Percentiles rank a stretch among this genome's conserved stretches.
These are phyloP conservation scores for Boletus mariae DNA, from an alignment of 1,284 basidiomycete genomes.

Conservation along the genomic window DNA sequence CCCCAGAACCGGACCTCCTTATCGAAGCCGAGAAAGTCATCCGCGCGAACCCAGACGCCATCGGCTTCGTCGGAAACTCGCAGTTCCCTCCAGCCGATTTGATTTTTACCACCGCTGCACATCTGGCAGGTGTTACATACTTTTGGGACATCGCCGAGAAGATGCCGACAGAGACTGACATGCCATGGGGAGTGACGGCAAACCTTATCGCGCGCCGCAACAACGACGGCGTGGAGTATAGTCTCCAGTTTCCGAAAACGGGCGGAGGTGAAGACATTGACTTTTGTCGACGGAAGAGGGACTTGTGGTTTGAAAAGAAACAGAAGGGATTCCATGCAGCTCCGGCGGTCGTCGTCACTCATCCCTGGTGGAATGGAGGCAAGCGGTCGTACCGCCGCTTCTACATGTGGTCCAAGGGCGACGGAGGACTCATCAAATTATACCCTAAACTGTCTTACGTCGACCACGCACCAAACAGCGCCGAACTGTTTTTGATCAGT, in stretches of 20 bases:
- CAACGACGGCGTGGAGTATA: slow-evolving; percentile 44
- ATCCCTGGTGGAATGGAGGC: slow-evolving; percentile 58
- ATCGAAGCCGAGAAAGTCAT: slow-evolving; percentile 46
- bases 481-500: slow-evolving; percentile 41
- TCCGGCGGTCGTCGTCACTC: slow-evolving; percentile 45
- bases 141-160: slow-evolving; percentile 62
- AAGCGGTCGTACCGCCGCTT: slow-evolving; percentile 50
- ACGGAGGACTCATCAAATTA: slow-evolving; percentile 46
- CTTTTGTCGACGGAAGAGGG: slow-evolving; percentile 50
- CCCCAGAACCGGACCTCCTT: slow-evolving; percentile 43
- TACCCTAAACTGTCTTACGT: slow-evolving; percentile 47
- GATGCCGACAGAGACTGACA: slow-evolving; percentile 36
- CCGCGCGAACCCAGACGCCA: slow-evolving; percentile 43
- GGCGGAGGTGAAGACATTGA: slow-evolving; percentile 65
- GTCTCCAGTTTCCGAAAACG: slow-evolving; percentile 53
- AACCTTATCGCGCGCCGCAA: slow-evolving; percentile 50
- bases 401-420: slow-evolving; percentile 57
- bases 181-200: slow-evolving; percentile 65
- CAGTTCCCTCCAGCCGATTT: slow-evolving; percentile 46
- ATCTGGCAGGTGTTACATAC: slow-evolving; percentile 53
- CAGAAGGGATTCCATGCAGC: slow-evolving; percentile 47
- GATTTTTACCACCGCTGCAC: slow-evolving; percentile 52
- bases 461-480: slow-evolving; percentile 48
- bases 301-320: slow-evolving; percentile 34
- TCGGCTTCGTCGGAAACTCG: slow-evolving; percentile 52